A percentile compares a stretch with the other conserved stretches of the same genome.
These are phyloP conservation scores for Sporobolus alterniflorus DNA, from an alignment of 202 grass and related monocot genomes.

Conservation along the genomic window DNA sequence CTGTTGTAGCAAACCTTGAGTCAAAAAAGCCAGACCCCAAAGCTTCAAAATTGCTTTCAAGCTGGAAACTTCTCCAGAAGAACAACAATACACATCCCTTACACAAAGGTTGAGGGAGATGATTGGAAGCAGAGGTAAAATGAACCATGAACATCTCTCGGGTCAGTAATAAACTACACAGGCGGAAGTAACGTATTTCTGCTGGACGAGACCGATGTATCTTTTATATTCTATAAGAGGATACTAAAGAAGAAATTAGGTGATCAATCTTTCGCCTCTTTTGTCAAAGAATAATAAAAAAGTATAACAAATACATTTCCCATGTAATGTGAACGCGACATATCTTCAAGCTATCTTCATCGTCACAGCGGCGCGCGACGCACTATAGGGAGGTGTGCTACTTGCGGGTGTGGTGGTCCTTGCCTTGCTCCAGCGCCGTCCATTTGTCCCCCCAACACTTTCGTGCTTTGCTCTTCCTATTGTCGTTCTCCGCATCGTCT, in stretches of 20 bases:
- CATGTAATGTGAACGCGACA: background rate
- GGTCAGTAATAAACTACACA: too few relatives aligned
- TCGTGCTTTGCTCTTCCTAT: background rate
- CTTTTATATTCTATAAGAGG: background rate
- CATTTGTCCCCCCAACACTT: conserved; percentile 25
- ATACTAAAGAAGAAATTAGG: background rate
- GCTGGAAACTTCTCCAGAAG: too few relatives aligned
- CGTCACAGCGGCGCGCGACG: background rate
- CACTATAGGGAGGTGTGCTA: too few relatives aligned
- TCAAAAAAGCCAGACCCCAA: too few relatives aligned
- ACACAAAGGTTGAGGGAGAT: background rate
- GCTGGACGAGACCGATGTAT: too few relatives aligned
- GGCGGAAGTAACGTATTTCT: background rate
- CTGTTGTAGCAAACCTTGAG: too few relatives aligned
- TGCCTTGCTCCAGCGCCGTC: background rate
- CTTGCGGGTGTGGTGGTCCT: too few relatives aligned
- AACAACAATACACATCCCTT: too few relatives aligned
- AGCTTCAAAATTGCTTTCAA: too few relatives aligned
- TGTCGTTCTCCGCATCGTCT: background rate
- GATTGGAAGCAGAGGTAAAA: background rate
- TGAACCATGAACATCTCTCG: background rate
- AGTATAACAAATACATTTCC: background rate
- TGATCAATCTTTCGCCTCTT: background rate
- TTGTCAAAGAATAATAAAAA: background rate
- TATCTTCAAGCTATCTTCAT: background rate